phyloP scores from a whole-genome alignment of 1,284 basidiomycete species.

The Cutaneotrichosporon daszewskae region DNA sequence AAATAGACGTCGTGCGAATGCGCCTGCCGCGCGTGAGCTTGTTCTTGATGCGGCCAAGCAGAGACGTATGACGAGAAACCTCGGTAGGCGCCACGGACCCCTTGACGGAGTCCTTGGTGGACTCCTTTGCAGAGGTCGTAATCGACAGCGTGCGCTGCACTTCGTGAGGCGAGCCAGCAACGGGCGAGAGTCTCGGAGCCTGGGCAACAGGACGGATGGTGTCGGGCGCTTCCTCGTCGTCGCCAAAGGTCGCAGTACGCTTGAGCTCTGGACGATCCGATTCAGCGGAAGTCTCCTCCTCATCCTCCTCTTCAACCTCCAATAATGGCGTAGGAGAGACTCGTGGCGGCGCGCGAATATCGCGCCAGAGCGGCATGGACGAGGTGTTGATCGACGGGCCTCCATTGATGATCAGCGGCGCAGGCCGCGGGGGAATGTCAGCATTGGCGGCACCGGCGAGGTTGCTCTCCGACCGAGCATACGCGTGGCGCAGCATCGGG shows the following conservation, averaged over 20 bases:
- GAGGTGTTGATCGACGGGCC: constrained; percentile 2
- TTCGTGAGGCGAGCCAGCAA: constrained; percentile 11
- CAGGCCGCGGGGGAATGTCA: constrained; percentile 6
- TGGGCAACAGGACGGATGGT: constrained; percentile 2
- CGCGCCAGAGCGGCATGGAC: constrained; percentile 11
- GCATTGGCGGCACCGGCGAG: constrained; percentile 6
- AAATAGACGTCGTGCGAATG: neutral
- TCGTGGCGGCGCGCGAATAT: too few relatives aligned
- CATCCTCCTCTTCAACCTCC: constrained; percentile 17
- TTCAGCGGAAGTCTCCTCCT: constrained; percentile 12
- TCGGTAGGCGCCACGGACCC: neutral
- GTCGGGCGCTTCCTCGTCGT: constrained; percentile 10
- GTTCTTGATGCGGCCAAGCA: constrained; percentile 14
- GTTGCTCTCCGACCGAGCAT: constrained; percentile 15
- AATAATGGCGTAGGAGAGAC: constrained; percentile 14
- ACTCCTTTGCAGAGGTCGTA: neutral
- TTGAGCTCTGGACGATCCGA: constrained; percentile 7
- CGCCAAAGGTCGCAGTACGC: constrained; percentile 17
- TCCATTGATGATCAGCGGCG: constrained; percentile 9
- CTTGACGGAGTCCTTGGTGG: neutral
- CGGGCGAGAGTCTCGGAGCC: constrained; percentile 4
- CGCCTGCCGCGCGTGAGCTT: constrained; percentile 5
- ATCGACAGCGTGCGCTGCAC: constrained; percentile 1
- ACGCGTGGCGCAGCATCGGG: constrained; percentile 16
- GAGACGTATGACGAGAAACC: neutral